A percentile compares a stretch with the other conserved stretches of the same genome.
These are phyloP conservation scores for Calvatia gigantea DNA, from an alignment of 768 basidiomycete genomes.

Conservation along the genomic window DNA sequence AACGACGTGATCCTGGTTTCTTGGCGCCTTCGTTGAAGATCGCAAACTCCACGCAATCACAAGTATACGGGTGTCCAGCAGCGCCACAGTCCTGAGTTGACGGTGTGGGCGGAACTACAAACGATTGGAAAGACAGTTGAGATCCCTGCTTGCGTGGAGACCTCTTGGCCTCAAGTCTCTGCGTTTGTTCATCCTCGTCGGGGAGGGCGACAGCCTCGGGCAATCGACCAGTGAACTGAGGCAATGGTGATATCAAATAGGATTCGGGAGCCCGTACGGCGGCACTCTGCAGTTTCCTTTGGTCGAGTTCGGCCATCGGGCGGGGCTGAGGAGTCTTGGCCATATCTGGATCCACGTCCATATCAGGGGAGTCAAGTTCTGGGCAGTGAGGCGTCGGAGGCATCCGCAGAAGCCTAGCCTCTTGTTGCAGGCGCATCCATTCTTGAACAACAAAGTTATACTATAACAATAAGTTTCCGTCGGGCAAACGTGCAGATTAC, in stretches of 20 bases:
- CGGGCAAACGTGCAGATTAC: not conserved
- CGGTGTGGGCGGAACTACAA: not conserved
- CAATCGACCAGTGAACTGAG: conserved; percentile 34
- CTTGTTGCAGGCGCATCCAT: conserved; percentile 26
- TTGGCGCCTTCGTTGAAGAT: conserved; percentile 12
- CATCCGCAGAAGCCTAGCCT: conserved; percentile 21
- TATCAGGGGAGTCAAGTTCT: conserved; percentile 11
- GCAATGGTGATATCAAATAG: conserved; percentile 39
- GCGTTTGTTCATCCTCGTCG: conserved; percentile 22
- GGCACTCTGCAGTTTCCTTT: conserved; percentile 28
- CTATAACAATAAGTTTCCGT: conserved; percentile 17
- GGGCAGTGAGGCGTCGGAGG: conserved; percentile 10
- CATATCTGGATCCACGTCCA: conserved; percentile 6
- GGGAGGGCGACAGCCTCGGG: conserved; percentile 33
- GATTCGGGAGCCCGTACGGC: conserved; percentile 30
- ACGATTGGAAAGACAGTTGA: not conserved
- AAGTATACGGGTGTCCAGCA: conserved; percentile 19
- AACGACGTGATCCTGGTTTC: conserved; percentile 1
- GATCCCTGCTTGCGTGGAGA: not conserved
- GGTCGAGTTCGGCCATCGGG: conserved; percentile 27
- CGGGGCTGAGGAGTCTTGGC: conserved; percentile 13
- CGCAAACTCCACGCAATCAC: conserved; percentile 16
- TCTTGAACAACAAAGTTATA: conserved; percentile 31
- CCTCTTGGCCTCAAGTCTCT: conserved; percentile 11
- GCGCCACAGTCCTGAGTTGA: conserved; percentile 16